Base-by-base conservation (phyloP, 1,284 basidiomycete genomes). In the Mycosarcoma mackinlayi region DNA sequence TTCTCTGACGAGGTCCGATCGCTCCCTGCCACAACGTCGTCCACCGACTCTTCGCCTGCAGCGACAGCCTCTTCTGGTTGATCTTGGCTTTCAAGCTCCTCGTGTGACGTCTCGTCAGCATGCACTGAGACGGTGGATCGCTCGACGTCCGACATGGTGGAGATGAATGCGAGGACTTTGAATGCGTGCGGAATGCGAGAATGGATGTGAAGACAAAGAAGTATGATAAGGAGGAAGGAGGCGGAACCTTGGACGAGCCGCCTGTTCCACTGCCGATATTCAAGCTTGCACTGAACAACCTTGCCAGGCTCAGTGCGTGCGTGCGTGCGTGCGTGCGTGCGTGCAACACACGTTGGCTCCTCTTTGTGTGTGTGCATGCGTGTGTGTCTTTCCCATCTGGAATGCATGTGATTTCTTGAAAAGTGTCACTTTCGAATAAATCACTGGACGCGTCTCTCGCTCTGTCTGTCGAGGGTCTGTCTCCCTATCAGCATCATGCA, bases 1-100 rank as follows among this genome's bases (percentile, higher is more conserved):
- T 70, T 70, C 19, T 56, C 67, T 1, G 67, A 70, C 11, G 67
- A 60, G 6, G 67, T 64, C 6, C 42, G 50, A 8, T 70, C 67
- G 50, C 67, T 70, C 9, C 42, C 57, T 8, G 53, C 44, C 1
- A 41, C 51, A 18, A 34, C 57, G 10, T 41, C 53, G 24, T 70
- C 66, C 6, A 49, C 27, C 6, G 64, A 61, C 5, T 41, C n/a
- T 1, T 60, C 57, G 33, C 45, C 57, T 5, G 55, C 33, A 4
- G 30, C 47, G 30, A 47, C 13, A 8, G 50, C 28, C 27, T 45
- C 31, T 9, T 48, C 49, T 24, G 16, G 49, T 45, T 57, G 61
- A 23, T 53, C 50, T 6, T 35, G 27, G 28, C n/a, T 21, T n/a
- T 44, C 46, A 24, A 38, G 27, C 10, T 48, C 50, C 18, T 64